Evolutionary conservation across 179 eudicot genomes (phyloP).

Genomic region (Silene noctiflora): DNA sequence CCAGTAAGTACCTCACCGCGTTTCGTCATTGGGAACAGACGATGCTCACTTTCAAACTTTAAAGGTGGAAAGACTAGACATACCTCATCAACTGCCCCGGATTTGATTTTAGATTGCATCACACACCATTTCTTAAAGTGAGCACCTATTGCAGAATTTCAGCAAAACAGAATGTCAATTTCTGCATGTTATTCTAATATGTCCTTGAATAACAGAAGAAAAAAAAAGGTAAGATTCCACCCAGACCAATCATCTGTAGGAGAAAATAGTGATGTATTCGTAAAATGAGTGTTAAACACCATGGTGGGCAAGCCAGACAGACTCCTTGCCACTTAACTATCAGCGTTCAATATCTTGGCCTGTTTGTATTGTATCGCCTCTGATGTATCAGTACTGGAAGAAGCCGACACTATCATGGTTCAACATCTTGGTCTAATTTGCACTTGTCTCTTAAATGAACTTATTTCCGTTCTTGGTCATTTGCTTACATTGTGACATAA

Average conservation of each 20-base stretch:
- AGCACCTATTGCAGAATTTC: constrained; percentile 50
- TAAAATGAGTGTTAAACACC: neutral
- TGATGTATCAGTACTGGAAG: no score
- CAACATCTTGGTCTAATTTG: neutral
- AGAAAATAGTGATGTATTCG: no score
- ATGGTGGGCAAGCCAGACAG: neutral
- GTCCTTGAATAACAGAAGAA: neutral
- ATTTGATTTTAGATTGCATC: constrained; percentile 82
- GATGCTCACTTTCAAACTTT: no score
- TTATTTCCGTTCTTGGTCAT: no score
- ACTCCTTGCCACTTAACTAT: neutral
- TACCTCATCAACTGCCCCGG: constrained; percentile 75
- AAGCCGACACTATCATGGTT: neutral
- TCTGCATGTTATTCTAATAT: neutral
- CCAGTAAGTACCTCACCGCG: neutral
- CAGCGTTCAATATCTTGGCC: no score
- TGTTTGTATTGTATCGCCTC: no score
- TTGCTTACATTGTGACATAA: no score
- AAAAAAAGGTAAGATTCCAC: neutral
- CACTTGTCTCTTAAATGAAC: no score
- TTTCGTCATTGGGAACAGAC: neutral
- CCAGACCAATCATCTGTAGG: neutral
- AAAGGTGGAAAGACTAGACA: neutral
- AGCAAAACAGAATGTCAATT: neutral
- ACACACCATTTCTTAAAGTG: constrained; percentile 96